Evolutionary conservation across 2,329 filamentous ascomycete genomes (phyloP).

Genomic region (Drechslerella dactyloides): DNA sequence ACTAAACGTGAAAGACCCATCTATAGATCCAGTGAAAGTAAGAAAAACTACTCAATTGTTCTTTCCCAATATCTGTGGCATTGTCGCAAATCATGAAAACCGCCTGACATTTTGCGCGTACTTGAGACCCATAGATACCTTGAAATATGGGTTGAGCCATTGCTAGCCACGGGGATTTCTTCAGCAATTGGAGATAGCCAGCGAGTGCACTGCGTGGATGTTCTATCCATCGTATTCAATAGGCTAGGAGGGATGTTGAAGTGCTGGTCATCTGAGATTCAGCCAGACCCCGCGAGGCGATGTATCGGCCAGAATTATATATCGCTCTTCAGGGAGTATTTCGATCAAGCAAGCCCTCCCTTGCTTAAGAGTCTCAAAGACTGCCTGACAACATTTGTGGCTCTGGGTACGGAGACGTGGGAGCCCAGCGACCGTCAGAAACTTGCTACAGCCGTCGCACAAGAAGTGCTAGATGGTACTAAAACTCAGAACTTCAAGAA

Average conservation of each 20-base stretch:
- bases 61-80: background rate
- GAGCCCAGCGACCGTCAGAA: constrained; percentile 7
- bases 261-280: background rate
- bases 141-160: constrained; percentile 28
- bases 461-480: constrained; percentile 20
- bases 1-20: constrained; percentile 36
- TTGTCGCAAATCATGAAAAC: background rate
- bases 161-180: constrained; percentile 19
- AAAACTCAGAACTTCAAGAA: constrained; percentile 27
- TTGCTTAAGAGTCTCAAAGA: constrained; percentile 43
- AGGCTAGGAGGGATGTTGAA: constrained; percentile 33
- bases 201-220: constrained; percentile 31
- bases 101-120: constrained; percentile 21
- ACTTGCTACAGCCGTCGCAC: constrained; percentile 19
- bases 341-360: constrained; percentile 29
- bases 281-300: background rate
- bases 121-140: constrained; percentile 37
- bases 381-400: constrained; percentile 38
- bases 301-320: constrained; percentile 8
- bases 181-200: constrained; percentile 28
- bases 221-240: constrained; percentile 36
- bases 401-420: constrained; percentile 30
- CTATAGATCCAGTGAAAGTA: constrained; percentile 23
- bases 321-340: constrained; percentile 37
- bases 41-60: constrained; percentile 2